Conservation (phyloP, 148 eudicot genomes). For the Chenopodium suecicum region DNA sequence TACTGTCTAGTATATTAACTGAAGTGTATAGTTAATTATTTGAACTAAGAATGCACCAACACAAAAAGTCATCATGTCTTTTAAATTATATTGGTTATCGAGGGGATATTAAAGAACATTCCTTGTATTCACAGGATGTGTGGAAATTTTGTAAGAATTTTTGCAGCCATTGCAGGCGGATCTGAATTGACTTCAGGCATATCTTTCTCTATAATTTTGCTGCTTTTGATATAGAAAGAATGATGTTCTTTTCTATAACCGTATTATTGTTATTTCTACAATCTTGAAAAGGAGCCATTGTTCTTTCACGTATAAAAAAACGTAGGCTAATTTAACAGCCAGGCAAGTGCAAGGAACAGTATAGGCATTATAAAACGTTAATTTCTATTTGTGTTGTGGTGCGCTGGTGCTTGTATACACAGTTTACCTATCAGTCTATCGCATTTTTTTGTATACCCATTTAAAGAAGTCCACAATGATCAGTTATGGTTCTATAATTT, state of each 20-base stretch:
- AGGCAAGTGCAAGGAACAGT: background rate
- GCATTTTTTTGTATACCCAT: too few species aligned
- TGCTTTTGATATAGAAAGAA: background rate
- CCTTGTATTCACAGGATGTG: background rate
- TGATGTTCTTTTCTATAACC: background rate
- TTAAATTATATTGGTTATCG: too few species aligned
- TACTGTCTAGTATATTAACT: constrained; percentile 4
- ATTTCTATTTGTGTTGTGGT: background rate
- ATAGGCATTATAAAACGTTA: background rate
- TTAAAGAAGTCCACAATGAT: too few species aligned
- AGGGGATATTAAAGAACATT: background rate
- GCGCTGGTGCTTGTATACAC: background rate
- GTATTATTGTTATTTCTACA: background rate
- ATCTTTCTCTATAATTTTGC: background rate
- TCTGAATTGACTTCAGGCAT: background rate
- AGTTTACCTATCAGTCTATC: too few species aligned
- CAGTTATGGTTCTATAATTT: too few species aligned
- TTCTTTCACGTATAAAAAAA: background rate
- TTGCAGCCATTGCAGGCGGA: background rate
- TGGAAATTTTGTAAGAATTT: too few species aligned
- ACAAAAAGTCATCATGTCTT: background rate
- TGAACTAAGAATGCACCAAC: background rate
- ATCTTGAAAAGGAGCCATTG: background rate
- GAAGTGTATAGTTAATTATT: background rate
- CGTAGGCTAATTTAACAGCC: background rate